phyloP scores from a whole-genome alignment of 306 rosid species.

The Hippophae tibetana region DNA sequence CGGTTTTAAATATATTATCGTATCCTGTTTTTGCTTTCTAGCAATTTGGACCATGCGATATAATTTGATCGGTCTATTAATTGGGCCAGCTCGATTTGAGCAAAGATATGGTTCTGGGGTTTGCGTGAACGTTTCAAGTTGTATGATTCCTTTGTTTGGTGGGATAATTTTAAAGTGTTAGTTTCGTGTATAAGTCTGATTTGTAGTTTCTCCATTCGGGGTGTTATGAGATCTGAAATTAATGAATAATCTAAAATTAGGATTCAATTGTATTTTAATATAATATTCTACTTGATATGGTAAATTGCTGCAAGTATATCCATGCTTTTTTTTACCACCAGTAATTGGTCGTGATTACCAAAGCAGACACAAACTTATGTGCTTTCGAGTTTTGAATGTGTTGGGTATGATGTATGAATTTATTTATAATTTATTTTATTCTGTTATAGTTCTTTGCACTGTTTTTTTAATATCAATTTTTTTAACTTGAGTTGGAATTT shows the following conservation, averaged over 20 bases:
- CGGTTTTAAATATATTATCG: constrained; percentile 4
- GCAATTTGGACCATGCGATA: constrained; percentile 2
- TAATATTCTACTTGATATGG: constrained; percentile 4
- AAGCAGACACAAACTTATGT: too few species aligned
- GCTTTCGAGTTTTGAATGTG: too few species aligned
- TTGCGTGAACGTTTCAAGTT: not conserved
- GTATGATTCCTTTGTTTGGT: not conserved
- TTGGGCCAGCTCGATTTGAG: not conserved
- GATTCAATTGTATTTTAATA: not conserved
- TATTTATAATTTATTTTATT: too few species aligned
- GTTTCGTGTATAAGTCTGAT: constrained; percentile 1
- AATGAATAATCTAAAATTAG: constrained; percentile 8
- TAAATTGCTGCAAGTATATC: too few species aligned
- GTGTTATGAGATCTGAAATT: constrained; percentile 19
- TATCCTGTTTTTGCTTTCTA: constrained; percentile 9
- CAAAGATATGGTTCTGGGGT: not conserved
- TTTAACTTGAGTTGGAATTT: too few species aligned
- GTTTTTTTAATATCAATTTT: too few species aligned
- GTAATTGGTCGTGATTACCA: too few species aligned
- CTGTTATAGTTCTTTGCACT: too few species aligned
- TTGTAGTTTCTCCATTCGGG: not conserved
- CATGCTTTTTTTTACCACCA: too few species aligned
- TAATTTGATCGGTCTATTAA: not conserved
- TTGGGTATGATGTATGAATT: too few species aligned
- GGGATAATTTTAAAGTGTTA: not conserved